Conservation (phyloP, 2,329 filamentous ascomycete genomes). For the Penicillium frequentans region DNA sequence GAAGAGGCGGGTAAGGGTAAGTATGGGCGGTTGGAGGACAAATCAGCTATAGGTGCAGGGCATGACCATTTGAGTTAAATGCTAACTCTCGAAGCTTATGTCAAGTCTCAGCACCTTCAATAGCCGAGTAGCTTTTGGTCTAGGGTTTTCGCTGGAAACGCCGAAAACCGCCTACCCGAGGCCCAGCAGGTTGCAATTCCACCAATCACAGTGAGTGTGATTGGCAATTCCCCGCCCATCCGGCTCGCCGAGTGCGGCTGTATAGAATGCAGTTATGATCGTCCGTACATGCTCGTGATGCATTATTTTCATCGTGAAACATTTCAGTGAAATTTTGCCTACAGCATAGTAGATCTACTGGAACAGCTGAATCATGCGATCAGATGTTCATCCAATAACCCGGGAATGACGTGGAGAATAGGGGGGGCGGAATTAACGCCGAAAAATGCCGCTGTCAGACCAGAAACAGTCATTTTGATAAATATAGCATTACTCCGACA, state of each 20-base stretch:
- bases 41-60: neutral
- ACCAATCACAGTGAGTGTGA: slow-evolving; percentile 30
- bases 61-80: neutral
- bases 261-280: neutral
- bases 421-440: neutral
- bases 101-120: slow-evolving; percentile 10
- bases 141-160: slow-evolving; percentile 15
- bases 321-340: no score
- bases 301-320: no score
- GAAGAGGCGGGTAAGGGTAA: neutral
- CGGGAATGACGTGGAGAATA: no score
- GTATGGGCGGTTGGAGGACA: neutral
- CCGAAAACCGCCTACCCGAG: slow-evolving; percentile 28
- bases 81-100: neutral
- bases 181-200: slow-evolving; percentile 1
- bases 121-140: slow-evolving; percentile 24
- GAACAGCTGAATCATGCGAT: no score
- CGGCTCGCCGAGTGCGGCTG: slow-evolving; percentile 11
- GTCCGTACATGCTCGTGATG: neutral
- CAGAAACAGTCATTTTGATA: neutral
- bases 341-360: no score
- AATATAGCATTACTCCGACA: neutral
- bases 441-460: neutral
- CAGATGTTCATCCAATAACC: no score
- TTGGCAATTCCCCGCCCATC: slow-evolving; percentile 20